Conservation (phyloP, 164 flowering plant species). For the Vitis amurensis region DNA sequence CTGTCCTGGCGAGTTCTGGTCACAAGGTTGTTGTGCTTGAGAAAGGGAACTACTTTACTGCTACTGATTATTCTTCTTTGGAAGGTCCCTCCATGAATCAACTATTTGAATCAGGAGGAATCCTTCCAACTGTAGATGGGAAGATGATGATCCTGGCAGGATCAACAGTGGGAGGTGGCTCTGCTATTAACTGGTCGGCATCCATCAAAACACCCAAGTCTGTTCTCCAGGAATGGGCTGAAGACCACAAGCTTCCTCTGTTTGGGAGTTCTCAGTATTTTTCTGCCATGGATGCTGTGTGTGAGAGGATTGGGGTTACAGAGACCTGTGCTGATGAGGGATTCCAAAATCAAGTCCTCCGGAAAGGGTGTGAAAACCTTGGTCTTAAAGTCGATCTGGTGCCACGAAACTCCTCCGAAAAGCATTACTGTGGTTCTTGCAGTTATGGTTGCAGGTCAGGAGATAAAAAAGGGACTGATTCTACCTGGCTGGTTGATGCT, state of each 20-base stretch:
- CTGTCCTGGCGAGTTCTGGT: constrained; percentile 58
- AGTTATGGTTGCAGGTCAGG: constrained; percentile 61
- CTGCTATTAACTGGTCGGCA: constrained; percentile 84
- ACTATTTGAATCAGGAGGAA: constrained; percentile 61
- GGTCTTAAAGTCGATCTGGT: constrained; percentile 52
- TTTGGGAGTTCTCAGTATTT: constrained; percentile 43
- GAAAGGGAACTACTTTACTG: constrained; percentile 62
- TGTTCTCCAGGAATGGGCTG: constrained; percentile 57
- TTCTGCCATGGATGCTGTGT: constrained; percentile 66
- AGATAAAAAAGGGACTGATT: constrained; percentile 63
- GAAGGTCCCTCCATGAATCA: constrained; percentile 60
- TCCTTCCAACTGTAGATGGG: constrained; percentile 34
- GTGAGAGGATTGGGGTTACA: constrained; percentile 59
- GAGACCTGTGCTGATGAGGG: constrained; percentile 53
- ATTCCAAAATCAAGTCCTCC: constrained; percentile 61
- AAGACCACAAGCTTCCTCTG: constrained; percentile 33
- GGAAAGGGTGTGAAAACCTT: constrained; percentile 67
- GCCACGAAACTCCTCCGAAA: constrained; percentile 58
- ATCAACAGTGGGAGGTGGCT: constrained; percentile 75
- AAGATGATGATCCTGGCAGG: constrained; percentile 51
- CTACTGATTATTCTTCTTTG: constrained; percentile 50
- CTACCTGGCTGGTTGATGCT: constrained; percentile 82
- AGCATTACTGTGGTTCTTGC: constrained; percentile 72
- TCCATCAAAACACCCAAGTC: constrained; percentile 52
- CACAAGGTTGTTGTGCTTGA: constrained; percentile 61